Evolutionary conservation across 164 flowering plant species (phyloP), one percentile per base, ranked within the genome.

Genomic region (Saururus chinensis): DNA sequence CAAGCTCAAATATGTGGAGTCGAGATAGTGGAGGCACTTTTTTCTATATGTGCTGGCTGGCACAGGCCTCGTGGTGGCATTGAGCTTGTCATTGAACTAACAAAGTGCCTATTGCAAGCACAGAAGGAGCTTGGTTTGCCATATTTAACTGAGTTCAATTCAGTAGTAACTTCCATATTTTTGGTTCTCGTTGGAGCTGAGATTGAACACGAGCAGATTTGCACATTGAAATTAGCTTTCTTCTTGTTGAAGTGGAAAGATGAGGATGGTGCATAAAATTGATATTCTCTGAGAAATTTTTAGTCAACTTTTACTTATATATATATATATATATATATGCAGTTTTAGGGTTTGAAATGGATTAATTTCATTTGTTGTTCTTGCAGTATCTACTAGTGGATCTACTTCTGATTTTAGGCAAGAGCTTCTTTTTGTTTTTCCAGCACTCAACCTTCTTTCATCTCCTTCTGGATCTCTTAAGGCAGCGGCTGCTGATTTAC

Each of bases 141-240:
- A 49, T 89, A 74, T 70, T 26, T 75, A 24, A 81, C 80, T 49
- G 77, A 79, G 56, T 59, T 81, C 1, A 78, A 74, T 12, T 74
- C 83, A 42, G 68, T 64, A 56, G 61, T 72, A 40, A 65, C 70
- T 26, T 83, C 85, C 59, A 75, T 91, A 58, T 80, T 81, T 66
- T 11, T 74, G 56, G 66, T 71, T 54, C 86, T 95, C 58, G 35
- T 71, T 42, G 76, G 68, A 57, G 78, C 84, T 12, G 87, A 91
- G 67, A 73, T 88, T 69, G 99, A 91, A 66, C 90, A 89, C 60
- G 95, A 88, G 64, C 92, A 91, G 67, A 75, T 83, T 19, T 74
- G 82, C 45, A 48, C 80, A 59, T 59, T 88, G 74, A 87, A 81
- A 61, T 72, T 95, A 51, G 70, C 86, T 37, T 19, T 70, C 51